Conservation (phyloP, 768 basidiomycete genomes). For the Xerocomellus chrysenteron region DNA sequence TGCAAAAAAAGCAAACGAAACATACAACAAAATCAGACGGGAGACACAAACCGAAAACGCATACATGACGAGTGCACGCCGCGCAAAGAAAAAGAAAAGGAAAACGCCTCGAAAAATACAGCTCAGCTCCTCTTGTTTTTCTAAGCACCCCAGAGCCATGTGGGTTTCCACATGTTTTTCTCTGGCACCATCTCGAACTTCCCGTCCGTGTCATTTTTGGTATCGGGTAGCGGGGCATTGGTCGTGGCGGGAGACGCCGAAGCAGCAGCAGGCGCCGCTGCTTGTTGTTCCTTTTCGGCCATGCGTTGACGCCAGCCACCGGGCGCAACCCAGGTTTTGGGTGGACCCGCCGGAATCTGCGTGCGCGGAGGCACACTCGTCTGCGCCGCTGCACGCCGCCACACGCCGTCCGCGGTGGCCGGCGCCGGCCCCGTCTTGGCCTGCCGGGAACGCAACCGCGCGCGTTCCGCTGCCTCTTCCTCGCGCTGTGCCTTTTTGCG, state of each 20-base stretch:
- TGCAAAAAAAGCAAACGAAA: too few species aligned
- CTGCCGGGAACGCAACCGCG: constrained; percentile 32
- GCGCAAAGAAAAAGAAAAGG: too few species aligned
- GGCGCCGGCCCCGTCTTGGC: constrained; percentile 26
- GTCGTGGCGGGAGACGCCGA: constrained; percentile 10
- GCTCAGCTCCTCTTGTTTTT: too few species aligned
- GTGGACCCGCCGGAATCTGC: constrained; percentile 51
- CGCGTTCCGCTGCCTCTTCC: constrained; percentile 63
- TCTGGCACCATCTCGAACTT: constrained; percentile 59
- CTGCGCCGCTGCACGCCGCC: constrained; percentile 24
- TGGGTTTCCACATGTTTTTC: constrained; percentile 26
- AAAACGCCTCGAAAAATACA: too few species aligned
- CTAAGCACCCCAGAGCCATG: constrained; percentile 9
- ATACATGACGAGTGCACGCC: too few species aligned
- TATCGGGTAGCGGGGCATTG: constrained; percentile 38
- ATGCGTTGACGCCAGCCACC: constrained; percentile 64
- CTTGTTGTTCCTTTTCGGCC: background rate
- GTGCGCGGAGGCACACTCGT: constrained; percentile 43
- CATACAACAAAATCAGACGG: too few species aligned
- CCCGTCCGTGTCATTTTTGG: constrained; percentile 64
- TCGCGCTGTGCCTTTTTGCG: constrained; percentile 64
- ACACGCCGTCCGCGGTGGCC: constrained; percentile 20
- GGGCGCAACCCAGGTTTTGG: constrained; percentile 36
- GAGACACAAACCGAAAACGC: too few species aligned
- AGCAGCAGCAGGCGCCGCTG: too few species aligned